phyloP scores from a whole-genome alignment of 345 rosid genomes.

The Anacardium occidentale region DNA sequence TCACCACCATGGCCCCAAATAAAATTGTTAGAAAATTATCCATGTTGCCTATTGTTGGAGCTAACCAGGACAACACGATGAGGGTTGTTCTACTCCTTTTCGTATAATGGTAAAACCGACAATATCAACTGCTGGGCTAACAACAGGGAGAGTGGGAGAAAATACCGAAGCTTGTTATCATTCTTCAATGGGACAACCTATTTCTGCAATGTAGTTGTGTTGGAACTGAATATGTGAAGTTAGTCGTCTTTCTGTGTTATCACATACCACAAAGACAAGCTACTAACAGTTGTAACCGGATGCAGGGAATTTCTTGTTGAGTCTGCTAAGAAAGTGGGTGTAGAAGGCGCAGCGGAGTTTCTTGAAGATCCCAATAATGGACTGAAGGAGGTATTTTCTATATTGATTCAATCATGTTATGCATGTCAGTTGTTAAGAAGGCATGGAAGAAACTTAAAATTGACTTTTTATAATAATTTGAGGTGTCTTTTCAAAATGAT shows the following conservation, averaged over 20 bases:
- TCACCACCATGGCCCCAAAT: neutral
- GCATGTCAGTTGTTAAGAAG: neutral
- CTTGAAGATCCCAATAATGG: slow-evolving; percentile 77
- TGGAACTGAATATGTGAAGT: neutral
- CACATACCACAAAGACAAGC: neutral
- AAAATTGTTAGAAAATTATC: neutral
- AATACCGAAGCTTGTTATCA: neutral
- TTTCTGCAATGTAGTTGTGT: neutral
- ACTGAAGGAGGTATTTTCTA: slow-evolving; percentile 46
- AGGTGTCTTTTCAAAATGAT: neutral
- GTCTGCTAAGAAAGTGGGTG: slow-evolving; percentile 63
- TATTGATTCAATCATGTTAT: neutral
- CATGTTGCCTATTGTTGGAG: neutral
- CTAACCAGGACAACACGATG: neutral
- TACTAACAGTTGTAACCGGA: slow-evolving; percentile 8
- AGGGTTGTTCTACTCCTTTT: neutral
- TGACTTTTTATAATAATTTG: neutral
- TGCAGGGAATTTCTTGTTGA: slow-evolving; percentile 80
- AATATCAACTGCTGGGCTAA: neutral
- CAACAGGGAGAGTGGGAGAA: neutral
- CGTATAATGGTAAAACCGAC: neutral
- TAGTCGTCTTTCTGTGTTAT: slow-evolving; percentile 1
- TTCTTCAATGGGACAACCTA: neutral
- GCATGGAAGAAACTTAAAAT: neutral
- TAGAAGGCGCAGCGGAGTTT: slow-evolving; percentile 79